phyloP scores from a whole-genome alignment of 768 basidiomycete genomes.

The Cyclocybe cylindracea region DNA sequence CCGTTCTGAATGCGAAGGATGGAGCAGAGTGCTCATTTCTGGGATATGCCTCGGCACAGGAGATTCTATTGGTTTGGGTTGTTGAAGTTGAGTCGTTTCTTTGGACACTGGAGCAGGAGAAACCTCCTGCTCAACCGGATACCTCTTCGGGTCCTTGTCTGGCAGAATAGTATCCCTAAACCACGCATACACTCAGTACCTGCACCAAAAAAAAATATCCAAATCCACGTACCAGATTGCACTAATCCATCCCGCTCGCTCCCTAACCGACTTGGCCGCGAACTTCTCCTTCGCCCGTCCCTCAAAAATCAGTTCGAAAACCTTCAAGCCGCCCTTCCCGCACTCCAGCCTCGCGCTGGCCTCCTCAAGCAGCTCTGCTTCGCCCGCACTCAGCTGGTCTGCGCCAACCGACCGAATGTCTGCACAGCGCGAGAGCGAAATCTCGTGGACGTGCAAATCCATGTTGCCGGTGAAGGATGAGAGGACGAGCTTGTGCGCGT shows the following conservation, averaged over 20 bases:
- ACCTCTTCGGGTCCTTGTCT: conserved; percentile 18
- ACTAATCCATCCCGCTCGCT: conserved; percentile 74
- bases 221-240: conserved; percentile 60
- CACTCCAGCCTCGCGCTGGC: conserved; percentile 18
- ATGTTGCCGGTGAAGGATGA: conserved; percentile 41
- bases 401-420: conserved; percentile 63
- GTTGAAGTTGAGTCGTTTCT: not conserved
- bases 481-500: conserved; percentile 40
- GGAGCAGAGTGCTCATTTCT: conserved; percentile 15
- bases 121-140: too few species aligned
- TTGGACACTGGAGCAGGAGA: not conserved
- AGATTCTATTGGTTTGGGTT: conserved; percentile 16
- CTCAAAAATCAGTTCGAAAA: conserved; percentile 69
- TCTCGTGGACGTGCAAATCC: conserved; percentile 40
- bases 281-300: conserved; percentile 56
- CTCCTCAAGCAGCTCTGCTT: conserved; percentile 37
- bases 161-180: conserved; percentile 62
- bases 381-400: conserved; percentile 42
- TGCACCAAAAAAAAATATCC: not conserved
- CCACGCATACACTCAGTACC: not conserved
- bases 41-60: conserved; percentile 21
- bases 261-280: conserved; percentile 58
- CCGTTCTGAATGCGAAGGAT: conserved; percentile 26
- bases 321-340: conserved; percentile 38
- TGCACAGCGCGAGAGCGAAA: conserved; percentile 53